These are phyloP conservation scores for Gentiana macrophylla DNA, from an alignment of 257 asterid genomes.

Conservation along the genomic window DNA sequence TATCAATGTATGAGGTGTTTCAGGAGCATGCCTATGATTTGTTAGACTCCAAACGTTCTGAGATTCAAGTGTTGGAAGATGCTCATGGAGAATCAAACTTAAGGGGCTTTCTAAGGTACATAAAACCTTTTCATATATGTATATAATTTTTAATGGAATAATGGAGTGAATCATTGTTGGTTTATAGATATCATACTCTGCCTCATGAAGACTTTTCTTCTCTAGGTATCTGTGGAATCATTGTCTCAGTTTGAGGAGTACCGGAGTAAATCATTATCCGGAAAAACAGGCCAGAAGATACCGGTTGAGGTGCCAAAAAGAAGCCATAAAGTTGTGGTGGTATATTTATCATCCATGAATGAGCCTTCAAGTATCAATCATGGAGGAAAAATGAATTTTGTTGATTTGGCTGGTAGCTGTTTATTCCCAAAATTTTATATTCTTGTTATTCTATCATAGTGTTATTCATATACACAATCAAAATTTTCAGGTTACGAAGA, in stretches of 20 bases:
- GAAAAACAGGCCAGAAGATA: constrained; percentile 24
- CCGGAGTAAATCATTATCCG: constrained; percentile 17
- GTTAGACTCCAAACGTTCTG: constrained; percentile 40
- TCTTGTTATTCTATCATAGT: not conserved
- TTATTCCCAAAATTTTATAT: not conserved
- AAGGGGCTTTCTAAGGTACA: constrained; percentile 79
- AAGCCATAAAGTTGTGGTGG: constrained; percentile 56
- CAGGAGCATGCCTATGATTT: constrained; percentile 65
- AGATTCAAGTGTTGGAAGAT: constrained; percentile 58
- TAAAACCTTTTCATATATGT: not conserved
- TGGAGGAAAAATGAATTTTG: constrained; percentile 56
- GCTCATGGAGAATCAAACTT: constrained; percentile 52
- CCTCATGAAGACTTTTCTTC: constrained; percentile 8
- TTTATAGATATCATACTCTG: not conserved
- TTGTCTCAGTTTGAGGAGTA: constrained; percentile 36
- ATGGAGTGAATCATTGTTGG: constrained; percentile 1
- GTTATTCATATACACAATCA: constrained; percentile 6
- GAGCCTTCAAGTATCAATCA: constrained; percentile 24
- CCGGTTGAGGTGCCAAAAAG: constrained; percentile 31
- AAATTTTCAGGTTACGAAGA: constrained; percentile 63
- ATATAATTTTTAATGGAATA: not conserved
- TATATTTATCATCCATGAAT: constrained; percentile 37
- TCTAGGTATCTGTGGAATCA: constrained; percentile 48
- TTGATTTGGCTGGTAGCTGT: constrained; percentile 74
- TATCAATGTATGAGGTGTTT: constrained; percentile 56